Base-by-base conservation (phyloP, 2,329 filamentous ascomycete genomes). In the Ophiocordyceps unilateralis region DNA sequence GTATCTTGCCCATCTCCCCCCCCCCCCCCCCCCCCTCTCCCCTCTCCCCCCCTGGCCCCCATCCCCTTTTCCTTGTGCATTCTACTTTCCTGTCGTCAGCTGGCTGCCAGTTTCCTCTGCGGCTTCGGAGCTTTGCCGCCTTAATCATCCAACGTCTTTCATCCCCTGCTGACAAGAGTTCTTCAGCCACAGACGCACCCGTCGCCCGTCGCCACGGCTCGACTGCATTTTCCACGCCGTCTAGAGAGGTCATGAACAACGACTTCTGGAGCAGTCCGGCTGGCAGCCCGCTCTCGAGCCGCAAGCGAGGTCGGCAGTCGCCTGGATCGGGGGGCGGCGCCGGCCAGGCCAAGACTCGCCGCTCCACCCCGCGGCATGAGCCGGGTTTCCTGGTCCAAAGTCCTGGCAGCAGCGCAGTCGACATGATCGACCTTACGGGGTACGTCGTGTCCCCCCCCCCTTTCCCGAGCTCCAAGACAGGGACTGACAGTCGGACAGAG, bases 371-470 rank as follows among this genome's bases (percentile, higher is more conserved):
- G 11, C 41, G 39, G n/a, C n/a, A 5, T 11, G 32, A 20, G 22
- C 15, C 30, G 3, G 5, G 32, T 11, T n/a, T 30, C 26, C 19
- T 38, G 14, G 37, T 43, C 26, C 21, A 32, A 20, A 19, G 17
- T 36, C 6, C 17, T 8, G 32, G 32, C n/a, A 36, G 32, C 32
- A 46, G 42, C n/a, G 32, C 43, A 19, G 28, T 53, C 38, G 54
- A 58, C 19, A 43, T 65, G 30, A 64, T 67, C 43, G 64, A 68
- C 50, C 58, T 68, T 50, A 67, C 63, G 47, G 62, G 62, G 58
- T 63, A 58, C 45, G 55, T 46, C 37, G 11, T 26, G 22, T 10
- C 30, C 9, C 30, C 30, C 14, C 17, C 9, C n/a, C n/a, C 30
- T n/a, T 17, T 17, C 9, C 41, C 24, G 24, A 26, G 12, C 7